Evolutionary conservation across 2,329 filamentous ascomycete genomes (phyloP).

Genomic region (Arthrobotrys sinensis): DNA sequence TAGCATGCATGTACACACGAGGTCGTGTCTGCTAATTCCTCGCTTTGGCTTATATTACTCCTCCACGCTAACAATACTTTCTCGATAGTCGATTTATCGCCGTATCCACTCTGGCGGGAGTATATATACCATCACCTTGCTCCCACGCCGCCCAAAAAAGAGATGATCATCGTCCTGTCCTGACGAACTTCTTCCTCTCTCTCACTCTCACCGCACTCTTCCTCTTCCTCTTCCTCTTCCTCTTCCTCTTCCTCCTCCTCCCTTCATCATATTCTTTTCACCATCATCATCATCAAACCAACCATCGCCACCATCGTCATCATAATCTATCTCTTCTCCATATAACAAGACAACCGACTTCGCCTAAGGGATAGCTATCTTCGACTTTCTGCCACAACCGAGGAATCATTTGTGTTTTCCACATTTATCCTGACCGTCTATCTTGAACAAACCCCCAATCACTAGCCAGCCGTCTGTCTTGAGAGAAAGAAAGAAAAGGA

Average conservation of each 20-base stretch:
- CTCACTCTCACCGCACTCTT: background rate
- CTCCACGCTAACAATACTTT: constrained; percentile 30
- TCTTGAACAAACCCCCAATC: too few species aligned
- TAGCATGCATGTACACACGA: constrained; percentile 27
- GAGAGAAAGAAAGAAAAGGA: too few species aligned
- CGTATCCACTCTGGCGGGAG: constrained; percentile 45
- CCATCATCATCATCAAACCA: background rate
- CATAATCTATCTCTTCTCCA: background rate
- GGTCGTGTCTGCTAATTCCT: constrained; percentile 13
- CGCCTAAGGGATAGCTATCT: too few species aligned
- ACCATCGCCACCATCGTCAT: background rate
- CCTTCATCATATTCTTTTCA: background rate
- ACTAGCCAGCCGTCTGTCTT: too few species aligned
- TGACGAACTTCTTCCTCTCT: constrained; percentile 29
- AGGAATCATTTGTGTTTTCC: too few species aligned
- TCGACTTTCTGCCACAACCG: too few species aligned
- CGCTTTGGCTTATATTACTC: constrained; percentile 35
- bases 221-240: background rate
- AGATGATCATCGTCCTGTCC: constrained; percentile 55
- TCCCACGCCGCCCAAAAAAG: constrained; percentile 58
- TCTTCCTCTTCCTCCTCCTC: background rate
- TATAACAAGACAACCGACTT: too few species aligned
- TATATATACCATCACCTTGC: constrained; percentile 46
- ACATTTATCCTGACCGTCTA: too few species aligned
- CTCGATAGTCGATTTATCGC: constrained; percentile 22